A percentile compares a stretch with the other conserved stretches of the same genome.
Evolutionary conservation across 1,139 yeast species (phyloP).

Genomic region (Saccharomyces hybrid): DNA sequence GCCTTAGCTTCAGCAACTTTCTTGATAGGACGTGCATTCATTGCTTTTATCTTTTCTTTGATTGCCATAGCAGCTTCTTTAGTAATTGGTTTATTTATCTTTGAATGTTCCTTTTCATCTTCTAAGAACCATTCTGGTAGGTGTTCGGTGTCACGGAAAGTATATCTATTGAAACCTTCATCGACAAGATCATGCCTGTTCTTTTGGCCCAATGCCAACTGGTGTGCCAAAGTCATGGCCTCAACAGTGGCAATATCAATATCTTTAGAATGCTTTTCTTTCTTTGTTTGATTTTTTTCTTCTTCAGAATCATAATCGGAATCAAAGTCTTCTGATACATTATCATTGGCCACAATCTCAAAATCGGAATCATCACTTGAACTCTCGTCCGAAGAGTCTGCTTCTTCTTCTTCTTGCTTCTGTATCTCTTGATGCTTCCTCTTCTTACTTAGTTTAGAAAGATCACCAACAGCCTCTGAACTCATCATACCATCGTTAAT

Average conservation of each 20-base stretch:
- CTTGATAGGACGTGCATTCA: constrained; percentile 96
- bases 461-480: constrained; percentile 21
- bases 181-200: constrained; percentile 76
- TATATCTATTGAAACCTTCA: constrained; percentile 86
- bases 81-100: constrained; percentile 83
- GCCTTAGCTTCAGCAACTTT: constrained; percentile 97
- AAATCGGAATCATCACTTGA: constrained; percentile 38
- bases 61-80: constrained; percentile 94
- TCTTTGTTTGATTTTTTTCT: constrained; percentile 37
- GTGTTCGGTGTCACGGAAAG: constrained; percentile 85
- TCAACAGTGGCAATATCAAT: constrained; percentile 87
- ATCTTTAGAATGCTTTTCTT: constrained; percentile 48
- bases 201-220: constrained; percentile 83
- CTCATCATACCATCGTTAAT: constrained; percentile 8
- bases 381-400: constrained; percentile 25
- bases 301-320: constrained; percentile 45
- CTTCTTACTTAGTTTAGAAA: constrained; percentile 12
- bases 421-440: constrained; percentile 10
- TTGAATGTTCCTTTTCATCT: constrained; percentile 82
- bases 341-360: constrained; percentile 47
- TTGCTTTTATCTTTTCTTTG: constrained; percentile 78
- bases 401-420: constrained; percentile 8
- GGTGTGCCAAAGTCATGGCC: constrained; percentile 97
- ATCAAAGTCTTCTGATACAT: constrained; percentile 31
- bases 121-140: constrained; percentile 95